These are phyloP conservation scores for Melocanna baccifera DNA, from an alignment of 176 grass and related monocot species.

Conservation along the genomic window DNA sequence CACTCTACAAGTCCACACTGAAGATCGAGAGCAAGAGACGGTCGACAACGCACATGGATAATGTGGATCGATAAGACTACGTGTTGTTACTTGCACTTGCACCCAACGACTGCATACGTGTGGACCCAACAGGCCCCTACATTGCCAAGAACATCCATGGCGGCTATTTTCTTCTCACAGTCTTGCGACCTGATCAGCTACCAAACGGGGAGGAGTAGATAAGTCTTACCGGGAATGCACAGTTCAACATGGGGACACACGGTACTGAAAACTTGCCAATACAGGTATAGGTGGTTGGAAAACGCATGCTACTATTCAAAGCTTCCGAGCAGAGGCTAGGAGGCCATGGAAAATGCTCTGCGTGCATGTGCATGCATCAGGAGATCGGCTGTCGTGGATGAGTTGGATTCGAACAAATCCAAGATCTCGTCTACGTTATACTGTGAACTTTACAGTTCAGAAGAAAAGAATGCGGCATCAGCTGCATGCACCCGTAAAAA, in stretches of 20 bases:
- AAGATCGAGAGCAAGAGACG: neutral
- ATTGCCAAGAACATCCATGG: conserved; percentile 35
- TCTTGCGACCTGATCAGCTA: neutral
- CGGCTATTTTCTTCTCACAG: neutral
- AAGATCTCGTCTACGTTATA: neutral
- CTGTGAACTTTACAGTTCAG: neutral
- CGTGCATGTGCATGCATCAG: conserved; percentile 13
- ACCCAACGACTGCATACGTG: conserved; percentile 12
- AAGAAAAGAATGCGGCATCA: neutral
- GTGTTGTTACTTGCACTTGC: conserved; percentile 29
- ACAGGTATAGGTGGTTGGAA: neutral
- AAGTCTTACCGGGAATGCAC: conserved; percentile 34
- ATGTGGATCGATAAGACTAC: neutral
- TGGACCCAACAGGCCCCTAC: conserved; percentile 1
- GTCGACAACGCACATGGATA: conserved; percentile 26
- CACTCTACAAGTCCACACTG: neutral
- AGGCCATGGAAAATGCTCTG: neutral
- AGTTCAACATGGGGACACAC: neutral
- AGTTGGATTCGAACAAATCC: conserved; percentile 27
- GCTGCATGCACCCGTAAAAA: neutral
- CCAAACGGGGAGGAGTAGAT: conserved; percentile 14
- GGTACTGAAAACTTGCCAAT: conserved; percentile 11
- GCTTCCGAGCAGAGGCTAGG: neutral
- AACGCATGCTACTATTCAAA: neutral
- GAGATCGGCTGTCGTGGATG: neutral